Evolutionary conservation across 352 stramenopile species (phyloP).

Genomic region (Pythium coloratum): DNA sequence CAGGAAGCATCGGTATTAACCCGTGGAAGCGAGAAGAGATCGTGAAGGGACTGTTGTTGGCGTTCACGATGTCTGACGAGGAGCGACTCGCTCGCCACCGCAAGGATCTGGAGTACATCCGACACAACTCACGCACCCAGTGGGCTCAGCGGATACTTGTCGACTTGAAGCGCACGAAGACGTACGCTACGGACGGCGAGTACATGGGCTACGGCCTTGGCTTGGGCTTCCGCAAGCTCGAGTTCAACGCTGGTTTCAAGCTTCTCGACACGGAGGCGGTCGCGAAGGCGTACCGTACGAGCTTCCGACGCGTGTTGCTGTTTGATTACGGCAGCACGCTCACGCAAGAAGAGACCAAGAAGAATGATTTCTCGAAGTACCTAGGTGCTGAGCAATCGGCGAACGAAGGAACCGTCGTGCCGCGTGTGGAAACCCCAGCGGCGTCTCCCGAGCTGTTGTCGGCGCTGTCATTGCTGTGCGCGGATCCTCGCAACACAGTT

Average conservation of each 20-base stretch:
- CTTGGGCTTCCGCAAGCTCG: slow-evolving; percentile 95
- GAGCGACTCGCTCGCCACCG: slow-evolving; percentile 70
- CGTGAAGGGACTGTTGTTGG: slow-evolving; percentile 60
- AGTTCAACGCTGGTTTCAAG: slow-evolving; percentile 96
- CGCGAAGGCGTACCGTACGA: slow-evolving; percentile 86
- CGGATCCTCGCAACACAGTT: slow-evolving; percentile 96
- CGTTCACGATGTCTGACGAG: slow-evolving; percentile 70
- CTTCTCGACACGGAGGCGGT: slow-evolving; percentile 92
- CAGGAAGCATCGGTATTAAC: slow-evolving; percentile 96
- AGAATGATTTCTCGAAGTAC: slow-evolving; percentile 85
- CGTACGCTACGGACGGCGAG: slow-evolving; percentile 85
- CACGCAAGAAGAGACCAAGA: slow-evolving; percentile 82
- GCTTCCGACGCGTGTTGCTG: slow-evolving; percentile 92
- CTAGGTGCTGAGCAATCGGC: slow-evolving; percentile 39
- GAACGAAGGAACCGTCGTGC: slow-evolving; percentile 36
- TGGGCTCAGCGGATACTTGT: slow-evolving; percentile 97
- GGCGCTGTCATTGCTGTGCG: slow-evolving; percentile 91
- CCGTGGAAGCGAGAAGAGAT: slow-evolving; percentile 96
- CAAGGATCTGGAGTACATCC: slow-evolving; percentile 93
- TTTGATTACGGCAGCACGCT: slow-evolving; percentile 99
- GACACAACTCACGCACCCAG: slow-evolving; percentile 93
- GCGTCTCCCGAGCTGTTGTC: slow-evolving; percentile 80
- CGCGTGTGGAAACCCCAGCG: slow-evolving; percentile 38
- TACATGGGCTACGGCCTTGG: slow-evolving; percentile 94
- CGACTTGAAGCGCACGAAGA: slow-evolving; percentile 96